Conservation (phyloP, 805 yeast species). For the Starmerella cellae region DNA sequence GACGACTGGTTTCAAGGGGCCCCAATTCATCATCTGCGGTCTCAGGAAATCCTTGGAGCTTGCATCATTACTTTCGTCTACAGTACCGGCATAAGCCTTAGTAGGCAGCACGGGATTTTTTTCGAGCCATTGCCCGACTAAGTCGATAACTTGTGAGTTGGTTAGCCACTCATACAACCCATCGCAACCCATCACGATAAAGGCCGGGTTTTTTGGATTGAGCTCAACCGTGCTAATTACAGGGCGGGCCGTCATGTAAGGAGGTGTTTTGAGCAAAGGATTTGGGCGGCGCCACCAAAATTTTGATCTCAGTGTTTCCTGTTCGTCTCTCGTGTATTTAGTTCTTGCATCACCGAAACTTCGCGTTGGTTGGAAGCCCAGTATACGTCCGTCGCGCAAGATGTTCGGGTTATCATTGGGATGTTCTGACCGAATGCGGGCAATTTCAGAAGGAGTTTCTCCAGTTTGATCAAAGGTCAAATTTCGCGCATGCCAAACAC, state of each 20-base stretch:
- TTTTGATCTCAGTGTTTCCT: slow-evolving; percentile 52
- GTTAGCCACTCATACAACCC: slow-evolving; percentile 84
- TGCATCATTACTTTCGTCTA: slow-evolving; percentile 31
- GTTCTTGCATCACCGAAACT: slow-evolving; percentile 96
- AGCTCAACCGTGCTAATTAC: slow-evolving; percentile 70
- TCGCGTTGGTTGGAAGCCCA: slow-evolving; percentile 89
- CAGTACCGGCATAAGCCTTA: slow-evolving; percentile 31
- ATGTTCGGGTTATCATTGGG: slow-evolving; percentile 56
- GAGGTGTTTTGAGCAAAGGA: slow-evolving; percentile 69
- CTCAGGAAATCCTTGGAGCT: slow-evolving; percentile 35
- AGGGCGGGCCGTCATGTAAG: slow-evolving; percentile 94
- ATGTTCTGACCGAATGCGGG: slow-evolving; percentile 68
- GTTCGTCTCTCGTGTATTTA: slow-evolving; percentile 62
- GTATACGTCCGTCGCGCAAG: slow-evolving; percentile 58
- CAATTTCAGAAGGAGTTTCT: slow-evolving; percentile 71
- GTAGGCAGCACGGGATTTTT: slow-evolving; percentile 37
- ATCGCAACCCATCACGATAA: slow-evolving; percentile 83
- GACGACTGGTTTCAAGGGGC: slow-evolving; percentile 26
- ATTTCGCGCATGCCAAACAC: slow-evolving; percentile 76
- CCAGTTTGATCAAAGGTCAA: slow-evolving; percentile 89
- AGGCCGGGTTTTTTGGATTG: slow-evolving; percentile 57
- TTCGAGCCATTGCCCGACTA: slow-evolving; percentile 87
- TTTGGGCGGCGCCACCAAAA: slow-evolving; percentile 61
- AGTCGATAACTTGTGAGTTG: slow-evolving; percentile 83
- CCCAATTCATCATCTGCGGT: slow-evolving; percentile 28